Conservation (phyloP, 2,329 filamentous ascomycete species). For the Diaporthe australafricana region DNA sequence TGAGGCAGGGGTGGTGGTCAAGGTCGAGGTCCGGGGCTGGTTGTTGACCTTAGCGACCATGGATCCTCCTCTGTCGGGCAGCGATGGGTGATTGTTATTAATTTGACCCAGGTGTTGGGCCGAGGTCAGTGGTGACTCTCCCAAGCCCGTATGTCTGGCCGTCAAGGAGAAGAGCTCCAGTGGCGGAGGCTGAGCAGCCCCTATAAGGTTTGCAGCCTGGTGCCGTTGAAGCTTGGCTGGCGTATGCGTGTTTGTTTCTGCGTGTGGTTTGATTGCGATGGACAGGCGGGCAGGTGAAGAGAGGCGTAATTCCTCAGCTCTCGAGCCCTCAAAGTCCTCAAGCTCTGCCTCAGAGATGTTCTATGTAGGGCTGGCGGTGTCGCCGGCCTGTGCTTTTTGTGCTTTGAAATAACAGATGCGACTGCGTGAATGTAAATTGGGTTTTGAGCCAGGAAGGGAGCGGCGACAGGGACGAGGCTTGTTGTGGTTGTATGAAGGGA, state of each 20-base stretch:
- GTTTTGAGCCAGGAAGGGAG: slow-evolving; percentile 11
- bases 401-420: slow-evolving; percentile 6
- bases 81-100: slow-evolving; percentile 11
- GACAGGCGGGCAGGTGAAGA: slow-evolving; percentile 11
- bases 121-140: slow-evolving; percentile 4
- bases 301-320: background rate
- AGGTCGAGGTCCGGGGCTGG: slow-evolving; percentile 1
- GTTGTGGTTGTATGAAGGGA: slow-evolving; percentile 9
- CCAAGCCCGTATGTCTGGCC: slow-evolving; percentile 11
- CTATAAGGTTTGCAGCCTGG: slow-evolving; percentile 18
- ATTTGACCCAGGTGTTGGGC: slow-evolving; percentile 17
- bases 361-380: background rate
- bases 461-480: slow-evolving; percentile 21
- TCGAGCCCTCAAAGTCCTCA: background rate
- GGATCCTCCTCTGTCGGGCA: slow-evolving; percentile 24
- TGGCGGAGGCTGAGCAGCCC: slow-evolving; percentile 15
- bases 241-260: background rate
- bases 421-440: slow-evolving; percentile 7
- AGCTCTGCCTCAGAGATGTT: background rate
- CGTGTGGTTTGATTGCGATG: slow-evolving; percentile 4
- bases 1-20: slow-evolving; percentile 13
- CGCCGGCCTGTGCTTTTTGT: background rate
- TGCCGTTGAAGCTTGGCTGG: slow-evolving; percentile 18
- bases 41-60: slow-evolving; percentile 12
- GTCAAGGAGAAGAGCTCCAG: background rate